phyloP scores from a whole-genome alignment of 306 rosid species.

The Biancaea sappan region DNA sequence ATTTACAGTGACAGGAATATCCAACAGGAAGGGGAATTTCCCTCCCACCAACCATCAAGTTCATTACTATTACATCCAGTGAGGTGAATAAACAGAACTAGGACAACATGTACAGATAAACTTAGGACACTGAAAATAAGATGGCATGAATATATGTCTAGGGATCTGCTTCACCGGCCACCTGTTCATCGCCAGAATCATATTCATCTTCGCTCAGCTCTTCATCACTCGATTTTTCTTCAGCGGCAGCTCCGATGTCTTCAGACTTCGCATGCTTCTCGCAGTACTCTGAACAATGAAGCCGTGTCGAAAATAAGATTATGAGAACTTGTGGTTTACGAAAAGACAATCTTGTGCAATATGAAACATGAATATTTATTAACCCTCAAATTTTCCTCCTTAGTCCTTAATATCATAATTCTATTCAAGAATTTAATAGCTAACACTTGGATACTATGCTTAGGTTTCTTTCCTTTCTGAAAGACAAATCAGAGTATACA shows the following conservation, averaged over 20 bases:
- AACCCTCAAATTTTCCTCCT: neutral
- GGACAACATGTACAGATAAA: constrained; percentile 47
- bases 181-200: constrained; percentile 61
- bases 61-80: constrained; percentile 47
- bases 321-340: neutral
- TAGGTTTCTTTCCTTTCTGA: neutral
- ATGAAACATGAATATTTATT: neutral
- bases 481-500: constrained; percentile 15
- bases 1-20: constrained; percentile 54
- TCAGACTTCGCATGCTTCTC: constrained; percentile 59
- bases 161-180: constrained; percentile 60
- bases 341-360: too few species aligned
- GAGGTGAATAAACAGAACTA: constrained; percentile 50
- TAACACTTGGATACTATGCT: neutral
- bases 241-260: constrained; percentile 52
- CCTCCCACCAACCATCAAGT: constrained; percentile 48
- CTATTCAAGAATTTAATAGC: neutral
- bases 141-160: constrained; percentile 29
- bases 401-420: neutral
- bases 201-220: constrained; percentile 56
- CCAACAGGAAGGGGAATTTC: constrained; percentile 44
- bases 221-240: constrained; percentile 61
- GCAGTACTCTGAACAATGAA: constrained; percentile 48
- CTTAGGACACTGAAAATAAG: constrained; percentile 20
- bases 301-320: neutral